phyloP scores from a whole-genome alignment of 2,329 filamentous ascomycete genomes.

The Sarocladium brachiariae region DNA sequence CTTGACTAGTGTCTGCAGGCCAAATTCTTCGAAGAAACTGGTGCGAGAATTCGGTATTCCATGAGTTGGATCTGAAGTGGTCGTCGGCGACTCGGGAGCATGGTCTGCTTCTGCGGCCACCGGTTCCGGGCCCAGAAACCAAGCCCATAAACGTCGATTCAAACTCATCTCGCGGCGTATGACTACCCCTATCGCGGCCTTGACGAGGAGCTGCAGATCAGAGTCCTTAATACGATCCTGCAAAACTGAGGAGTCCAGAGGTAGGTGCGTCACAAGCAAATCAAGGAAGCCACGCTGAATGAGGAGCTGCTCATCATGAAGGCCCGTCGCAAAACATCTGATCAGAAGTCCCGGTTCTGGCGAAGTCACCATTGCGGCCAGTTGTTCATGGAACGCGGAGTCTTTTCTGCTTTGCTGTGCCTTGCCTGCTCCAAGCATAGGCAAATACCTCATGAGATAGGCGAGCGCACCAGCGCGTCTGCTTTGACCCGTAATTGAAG shows the following conservation, averaged over 20 bases:
- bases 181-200: constrained; percentile 81
- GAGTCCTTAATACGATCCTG: constrained; percentile 64
- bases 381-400: constrained; percentile 36
- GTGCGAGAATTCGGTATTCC: constrained; percentile 51
- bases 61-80: constrained; percentile 35
- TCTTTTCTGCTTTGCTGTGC: constrained; percentile 13
- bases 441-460: constrained; percentile 73
- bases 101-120: constrained; percentile 40
- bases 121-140: constrained; percentile 79
- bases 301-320: constrained; percentile 79
- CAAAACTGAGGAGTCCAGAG: constrained; percentile 74
- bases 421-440: constrained; percentile 28
- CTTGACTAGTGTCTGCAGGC: constrained; percentile 64
- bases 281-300: constrained; percentile 94
- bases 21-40: constrained; percentile 77
- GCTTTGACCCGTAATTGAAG: constrained; percentile 82
- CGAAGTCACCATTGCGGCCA: constrained; percentile 64
- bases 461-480: constrained; percentile 81
- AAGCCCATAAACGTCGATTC: constrained; percentile 90
- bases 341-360: constrained; percentile 89
- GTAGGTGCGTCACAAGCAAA: constrained; percentile 81
- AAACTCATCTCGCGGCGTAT: constrained; percentile 91
- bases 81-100: constrained; percentile 36
- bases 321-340: constrained; percentile 84
- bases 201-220: constrained; percentile 76